A percentile compares a stretch with the other conserved stretches of the same genome.
phyloP scores from a whole-genome alignment of 106 monocot genomes.

The Dendrobium catenatum region DNA sequence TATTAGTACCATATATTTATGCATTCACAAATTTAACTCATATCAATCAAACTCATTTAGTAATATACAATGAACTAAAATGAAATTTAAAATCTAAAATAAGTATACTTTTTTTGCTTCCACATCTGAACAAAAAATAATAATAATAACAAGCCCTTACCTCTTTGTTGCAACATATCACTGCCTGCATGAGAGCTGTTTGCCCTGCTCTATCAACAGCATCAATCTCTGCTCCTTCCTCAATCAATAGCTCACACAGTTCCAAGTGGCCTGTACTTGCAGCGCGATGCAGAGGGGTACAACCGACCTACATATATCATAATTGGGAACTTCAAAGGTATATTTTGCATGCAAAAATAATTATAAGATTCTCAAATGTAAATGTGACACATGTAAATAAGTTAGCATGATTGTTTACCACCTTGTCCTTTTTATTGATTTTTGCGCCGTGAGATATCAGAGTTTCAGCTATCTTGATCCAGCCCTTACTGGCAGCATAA shows the following conservation, averaged over 20 bases:
- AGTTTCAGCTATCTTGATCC: constrained; percentile 69
- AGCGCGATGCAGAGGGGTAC: constrained; percentile 84
- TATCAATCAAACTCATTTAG: neutral
- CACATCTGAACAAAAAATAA: neutral
- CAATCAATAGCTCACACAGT: constrained; percentile 88
- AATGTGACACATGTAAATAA: neutral
- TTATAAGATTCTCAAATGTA: neutral
- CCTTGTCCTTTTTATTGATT: constrained; percentile 85
- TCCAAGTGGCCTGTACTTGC: constrained; percentile 79
- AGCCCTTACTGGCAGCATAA: constrained; percentile 98
- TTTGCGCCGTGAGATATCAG: constrained; percentile 73
- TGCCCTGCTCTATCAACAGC: constrained; percentile 66
- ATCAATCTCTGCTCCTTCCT: constrained; percentile 91
- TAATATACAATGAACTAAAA: constrained; percentile 2
- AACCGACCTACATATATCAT: constrained; percentile 55
- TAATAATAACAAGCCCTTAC: constrained; percentile 19
- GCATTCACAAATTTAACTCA: neutral
- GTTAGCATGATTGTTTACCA: constrained; percentile 5
- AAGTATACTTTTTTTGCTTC: neutral
- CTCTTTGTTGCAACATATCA: constrained; percentile 75
- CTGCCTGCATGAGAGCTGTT: constrained; percentile 86
- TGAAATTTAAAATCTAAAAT: neutral
- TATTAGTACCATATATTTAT: neutral
- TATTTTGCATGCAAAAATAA: neutral
- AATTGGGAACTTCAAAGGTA: neutral